Conservation (phyloP, 2,329 filamentous ascomycete species). For the Verticillium alfalfae region DNA sequence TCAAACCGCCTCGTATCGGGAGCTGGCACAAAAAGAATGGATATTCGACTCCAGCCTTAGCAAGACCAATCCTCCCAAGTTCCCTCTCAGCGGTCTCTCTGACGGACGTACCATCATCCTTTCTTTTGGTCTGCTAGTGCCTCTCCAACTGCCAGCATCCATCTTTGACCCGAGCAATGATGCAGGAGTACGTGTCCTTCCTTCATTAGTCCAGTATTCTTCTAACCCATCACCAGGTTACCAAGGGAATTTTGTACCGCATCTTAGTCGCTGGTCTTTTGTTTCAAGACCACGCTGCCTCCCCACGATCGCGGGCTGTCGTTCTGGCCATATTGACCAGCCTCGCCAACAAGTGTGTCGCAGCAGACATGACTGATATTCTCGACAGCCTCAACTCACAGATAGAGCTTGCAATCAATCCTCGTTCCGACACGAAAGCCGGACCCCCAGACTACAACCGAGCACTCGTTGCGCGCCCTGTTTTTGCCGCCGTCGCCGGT, state of each 20-base stretch:
- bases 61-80: conserved; percentile 1
- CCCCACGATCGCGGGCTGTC: conserved; percentile 10
- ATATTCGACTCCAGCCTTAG: neutral
- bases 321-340: conserved; percentile 29
- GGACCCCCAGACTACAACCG: neutral
- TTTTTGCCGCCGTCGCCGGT: conserved; percentile 29
- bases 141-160: conserved; percentile 14
- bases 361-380: conserved; percentile 20
- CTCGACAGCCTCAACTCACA: conserved; percentile 12
- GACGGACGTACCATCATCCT: conserved; percentile 17
- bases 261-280: conserved; percentile 14
- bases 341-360: conserved; percentile 38
- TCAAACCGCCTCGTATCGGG: neutral
- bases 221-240: conserved; percentile 20
- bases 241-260: conserved; percentile 25
- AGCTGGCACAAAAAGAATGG: neutral
- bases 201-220: neutral
- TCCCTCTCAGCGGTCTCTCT: conserved; percentile 10
- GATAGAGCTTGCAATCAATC: conserved; percentile 9
- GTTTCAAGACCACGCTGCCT: conserved; percentile 10
- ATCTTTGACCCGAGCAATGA: neutral
- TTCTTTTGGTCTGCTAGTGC: conserved; percentile 31
- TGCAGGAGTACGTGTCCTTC: neutral
- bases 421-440: neutral
- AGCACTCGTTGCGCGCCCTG: conserved; percentile 5